Evolutionary conservation across 2,329 filamentous ascomycete species (phyloP).

Genomic region (Penicillium sp.): DNA sequence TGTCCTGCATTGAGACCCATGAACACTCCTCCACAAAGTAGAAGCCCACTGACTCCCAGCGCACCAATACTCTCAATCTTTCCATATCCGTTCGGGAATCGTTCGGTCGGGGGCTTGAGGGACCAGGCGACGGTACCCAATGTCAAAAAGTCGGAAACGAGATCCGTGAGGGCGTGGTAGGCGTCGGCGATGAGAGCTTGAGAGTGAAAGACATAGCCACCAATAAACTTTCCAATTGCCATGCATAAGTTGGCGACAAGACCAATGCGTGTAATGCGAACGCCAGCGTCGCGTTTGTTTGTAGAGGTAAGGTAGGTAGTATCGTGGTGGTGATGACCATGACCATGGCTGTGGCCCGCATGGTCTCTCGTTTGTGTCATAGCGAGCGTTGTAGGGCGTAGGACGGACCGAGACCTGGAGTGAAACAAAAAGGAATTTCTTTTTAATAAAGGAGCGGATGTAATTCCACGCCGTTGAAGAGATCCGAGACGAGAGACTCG

Average conservation of each 20-base stretch:
- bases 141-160: constrained; percentile 92
- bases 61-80: constrained; percentile 97
- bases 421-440: constrained; percentile 11
- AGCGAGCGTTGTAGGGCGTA: constrained; percentile 7
- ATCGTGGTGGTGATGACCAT: constrained; percentile 71
- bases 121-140: constrained; percentile 93
- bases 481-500: constrained; percentile 15
- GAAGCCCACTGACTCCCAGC: constrained; percentile 84
- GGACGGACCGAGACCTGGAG: constrained; percentile 14
- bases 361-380: constrained; percentile 46
- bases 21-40: constrained; percentile 82
- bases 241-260: constrained; percentile 87
- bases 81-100: constrained; percentile 87
- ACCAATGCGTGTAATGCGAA: constrained; percentile 86
- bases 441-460: constrained; percentile 19
- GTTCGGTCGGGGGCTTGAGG: constrained; percentile 73
- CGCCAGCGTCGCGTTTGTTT: constrained; percentile 87
- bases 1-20: constrained; percentile 79
- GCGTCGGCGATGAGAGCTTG: constrained; percentile 90
- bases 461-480: constrained; percentile 20
- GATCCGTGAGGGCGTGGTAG: constrained; percentile 90
- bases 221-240: constrained; percentile 87
- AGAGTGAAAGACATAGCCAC: constrained; percentile 91
- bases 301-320: constrained; percentile 75
- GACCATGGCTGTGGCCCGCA: constrained; percentile 52